Percentiles rank a stretch among this genome's conserved stretches.
These are phyloP conservation scores for Suillus spraguei DNA, from an alignment of 768 basidiomycete genomes.

Conservation along the genomic window DNA sequence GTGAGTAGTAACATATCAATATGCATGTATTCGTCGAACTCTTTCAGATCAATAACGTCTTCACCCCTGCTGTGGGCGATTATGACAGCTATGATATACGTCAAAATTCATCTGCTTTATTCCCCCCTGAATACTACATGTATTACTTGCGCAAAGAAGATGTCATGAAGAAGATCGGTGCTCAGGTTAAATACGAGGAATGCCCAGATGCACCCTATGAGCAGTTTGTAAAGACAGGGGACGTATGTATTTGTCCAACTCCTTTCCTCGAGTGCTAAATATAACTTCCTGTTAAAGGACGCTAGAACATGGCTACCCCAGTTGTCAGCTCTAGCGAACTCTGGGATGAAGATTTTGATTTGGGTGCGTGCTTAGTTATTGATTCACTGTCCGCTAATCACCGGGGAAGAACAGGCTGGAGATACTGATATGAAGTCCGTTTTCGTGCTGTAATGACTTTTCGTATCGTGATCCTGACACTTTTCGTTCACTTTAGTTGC, in stretches of 20 bases:
- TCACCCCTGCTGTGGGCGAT: slow-evolving; percentile 52
- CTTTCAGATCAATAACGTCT: slow-evolving; percentile 48
- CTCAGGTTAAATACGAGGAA: slow-evolving; percentile 48
- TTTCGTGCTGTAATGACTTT: too few species aligned
- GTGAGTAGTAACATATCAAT: slow-evolving; percentile 41
- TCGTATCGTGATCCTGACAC: slow-evolving; percentile 7
- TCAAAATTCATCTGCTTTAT: slow-evolving; percentile 53
- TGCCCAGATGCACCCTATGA: slow-evolving; percentile 48
- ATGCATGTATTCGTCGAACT: slow-evolving; percentile 2
- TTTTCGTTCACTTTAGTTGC: slow-evolving; percentile 14
- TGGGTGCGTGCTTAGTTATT: slow-evolving; percentile 34
- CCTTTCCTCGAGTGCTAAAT: slow-evolving; percentile 11
- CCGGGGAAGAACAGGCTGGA: slow-evolving; percentile 23
- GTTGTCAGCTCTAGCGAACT: slow-evolving; percentile 38
- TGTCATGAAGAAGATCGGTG: slow-evolving; percentile 53
- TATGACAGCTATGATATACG: slow-evolving; percentile 58
- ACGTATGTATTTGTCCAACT: slow-evolving; percentile 39
- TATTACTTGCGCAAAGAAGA: slow-evolving; percentile 42
- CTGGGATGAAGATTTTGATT: slow-evolving; percentile 39
- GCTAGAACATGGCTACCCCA: slow-evolving; percentile 41
- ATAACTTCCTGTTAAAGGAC: slow-evolving; percentile 20
- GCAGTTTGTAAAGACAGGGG: slow-evolving; percentile 55
- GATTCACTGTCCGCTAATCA: not conserved
- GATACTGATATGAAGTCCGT: slow-evolving; percentile 33
- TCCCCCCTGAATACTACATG: slow-evolving; percentile 61